Evolutionary conservation across 2,329 filamentous ascomycete species (phyloP).

Genomic region (Parafenestella ontariensis): DNA sequence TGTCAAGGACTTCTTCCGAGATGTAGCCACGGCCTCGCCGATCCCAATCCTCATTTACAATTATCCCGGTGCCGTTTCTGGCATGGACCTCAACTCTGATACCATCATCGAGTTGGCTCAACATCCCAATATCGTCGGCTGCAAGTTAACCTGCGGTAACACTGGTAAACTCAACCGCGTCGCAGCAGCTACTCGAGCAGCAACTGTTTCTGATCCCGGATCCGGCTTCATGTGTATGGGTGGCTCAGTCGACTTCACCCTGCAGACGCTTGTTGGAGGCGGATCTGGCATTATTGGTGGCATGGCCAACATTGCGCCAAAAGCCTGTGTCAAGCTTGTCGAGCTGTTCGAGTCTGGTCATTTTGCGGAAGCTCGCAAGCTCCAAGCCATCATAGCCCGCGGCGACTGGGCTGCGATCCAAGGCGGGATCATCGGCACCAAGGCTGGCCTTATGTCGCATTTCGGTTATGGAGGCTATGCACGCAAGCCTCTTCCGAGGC

Average conservation of each 20-base stretch:
- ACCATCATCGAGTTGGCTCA: slow-evolving; percentile 64
- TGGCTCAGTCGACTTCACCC: slow-evolving; percentile 75
- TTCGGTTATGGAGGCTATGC: slow-evolving; percentile 70
- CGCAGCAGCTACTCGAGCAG: slow-evolving; percentile 59
- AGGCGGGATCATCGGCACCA: slow-evolving; percentile 72
- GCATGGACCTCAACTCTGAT: slow-evolving; percentile 70
- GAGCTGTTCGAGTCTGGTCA: slow-evolving; percentile 67
- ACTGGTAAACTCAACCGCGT: slow-evolving; percentile 71
- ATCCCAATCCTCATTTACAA: slow-evolving; percentile 75
- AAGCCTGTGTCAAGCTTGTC: slow-evolving; percentile 67
- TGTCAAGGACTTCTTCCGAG: slow-evolving; percentile 69
- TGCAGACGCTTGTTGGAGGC: slow-evolving; percentile 73
- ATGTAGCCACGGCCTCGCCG: slow-evolving; percentile 68
- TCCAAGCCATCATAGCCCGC: slow-evolving; percentile 70
- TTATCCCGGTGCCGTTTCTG: slow-evolving; percentile 69
- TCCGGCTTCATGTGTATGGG: slow-evolving; percentile 73
- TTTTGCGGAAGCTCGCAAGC: slow-evolving; percentile 64
- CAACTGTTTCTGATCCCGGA: slow-evolving; percentile 45
- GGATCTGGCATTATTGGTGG: slow-evolving; percentile 76
- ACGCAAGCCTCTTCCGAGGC: slow-evolving; percentile 63
- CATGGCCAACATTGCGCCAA: slow-evolving; percentile 73
- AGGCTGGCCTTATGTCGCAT: slow-evolving; percentile 68
- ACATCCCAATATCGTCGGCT: slow-evolving; percentile 72
- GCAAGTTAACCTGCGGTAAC: slow-evolving; percentile 74
- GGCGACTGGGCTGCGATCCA: slow-evolving; percentile 75